Conservation (phyloP, 1,139 yeast genomes). For the Protomyces gravidus region DNA sequence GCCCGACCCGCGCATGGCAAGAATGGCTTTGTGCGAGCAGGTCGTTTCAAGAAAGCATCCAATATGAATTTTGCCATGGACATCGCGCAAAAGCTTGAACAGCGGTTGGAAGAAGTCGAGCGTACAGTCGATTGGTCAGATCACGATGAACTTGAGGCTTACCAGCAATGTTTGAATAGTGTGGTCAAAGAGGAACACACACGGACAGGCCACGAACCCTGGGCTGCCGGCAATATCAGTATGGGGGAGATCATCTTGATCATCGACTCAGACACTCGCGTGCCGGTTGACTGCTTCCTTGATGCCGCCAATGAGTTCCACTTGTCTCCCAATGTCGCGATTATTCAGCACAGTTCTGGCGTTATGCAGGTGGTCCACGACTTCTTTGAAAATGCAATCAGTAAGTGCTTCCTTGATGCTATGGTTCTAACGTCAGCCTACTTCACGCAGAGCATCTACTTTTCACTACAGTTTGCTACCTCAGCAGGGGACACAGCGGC, state of each 20-base stretch:
- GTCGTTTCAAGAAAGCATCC: slow-evolving; percentile 33
- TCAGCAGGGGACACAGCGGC: slow-evolving; percentile 34
- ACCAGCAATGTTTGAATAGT: slow-evolving; percentile 19
- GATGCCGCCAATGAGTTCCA: slow-evolving; percentile 33
- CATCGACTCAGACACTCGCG: slow-evolving; percentile 33
- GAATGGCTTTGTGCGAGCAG: slow-evolving; percentile 32
- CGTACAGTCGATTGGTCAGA: slow-evolving; percentile 29
- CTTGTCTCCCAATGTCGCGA: slow-evolving; percentile 32
- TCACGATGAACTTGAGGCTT: slow-evolving; percentile 29
- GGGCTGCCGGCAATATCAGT: slow-evolving; percentile 33
- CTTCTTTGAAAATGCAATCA: slow-evolving; percentile 32
- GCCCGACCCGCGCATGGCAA: slow-evolving; percentile 33
- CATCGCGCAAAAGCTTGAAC: slow-evolving; percentile 33
- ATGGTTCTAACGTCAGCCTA: slow-evolving; percentile 29
- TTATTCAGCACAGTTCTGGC: slow-evolving; percentile 32
- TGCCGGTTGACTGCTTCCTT: slow-evolving; percentile 32
- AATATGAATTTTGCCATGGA: slow-evolving; percentile 33
- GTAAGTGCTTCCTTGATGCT: background rate
- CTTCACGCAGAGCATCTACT: slow-evolving; percentile 33
- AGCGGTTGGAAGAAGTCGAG: slow-evolving; percentile 19
- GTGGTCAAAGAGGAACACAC: slow-evolving; percentile 7
- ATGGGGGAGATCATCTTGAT: slow-evolving; percentile 33
- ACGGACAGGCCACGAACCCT: slow-evolving; percentile 26
- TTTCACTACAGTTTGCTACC: slow-evolving; percentile 32
- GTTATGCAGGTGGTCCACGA: slow-evolving; percentile 32